Evolutionary conservation across 23 red algal genomes (phyloP), one percentile per base, ranked within the genome.

Genomic region (Gracilaria domingensis): DNA sequence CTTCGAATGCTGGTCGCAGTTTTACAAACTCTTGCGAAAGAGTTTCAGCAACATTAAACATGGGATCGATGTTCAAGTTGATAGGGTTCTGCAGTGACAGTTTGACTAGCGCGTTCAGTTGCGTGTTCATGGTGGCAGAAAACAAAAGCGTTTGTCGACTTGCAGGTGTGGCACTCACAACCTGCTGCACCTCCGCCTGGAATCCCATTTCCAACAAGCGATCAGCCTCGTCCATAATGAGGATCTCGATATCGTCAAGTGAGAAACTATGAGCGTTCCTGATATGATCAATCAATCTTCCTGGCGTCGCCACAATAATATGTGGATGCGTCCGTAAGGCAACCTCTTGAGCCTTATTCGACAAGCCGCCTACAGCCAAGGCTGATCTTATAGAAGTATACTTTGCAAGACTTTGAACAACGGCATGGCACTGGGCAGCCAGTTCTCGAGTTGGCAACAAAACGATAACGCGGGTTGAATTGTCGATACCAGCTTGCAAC

Each of bases 191-290:
- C 59, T 98, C 96, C 60, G 95, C 96, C 34, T 82, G 75, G 60
- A 98, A 98, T 9, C 96, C 96, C 85, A 98, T 82, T 71, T 98
- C 93, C 38, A 98, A 47, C 79, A 98, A 81, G 12, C 96, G 83
- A 88, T 98, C 96, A 25, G 96, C 96, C 75, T 98, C 96, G 82
- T 98, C 96, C 57, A 98, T 87, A n/a, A 98, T 79, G 18, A 98
- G 82, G 6, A 98, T 67, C 76, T 98, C 93, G 17, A 98, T 81
- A 55, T 98, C 96, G 29, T 93, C 93, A 7, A 95, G 75, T 33
- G 80, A 85, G 48, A 96, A 98, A 64, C 89, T 72, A 17, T 87
- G 89, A 0, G 96, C 78, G 49, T 98, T 98, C 49, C 96, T 83
- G 47, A 95, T 74, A 51, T 98, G 96, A 78, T 98, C 96, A 70